Evolutionary conservation across 2,329 filamentous ascomycete species (phyloP), one percentile per base, ranked within the genome.

Genomic region (Cladosporium velox): DNA sequence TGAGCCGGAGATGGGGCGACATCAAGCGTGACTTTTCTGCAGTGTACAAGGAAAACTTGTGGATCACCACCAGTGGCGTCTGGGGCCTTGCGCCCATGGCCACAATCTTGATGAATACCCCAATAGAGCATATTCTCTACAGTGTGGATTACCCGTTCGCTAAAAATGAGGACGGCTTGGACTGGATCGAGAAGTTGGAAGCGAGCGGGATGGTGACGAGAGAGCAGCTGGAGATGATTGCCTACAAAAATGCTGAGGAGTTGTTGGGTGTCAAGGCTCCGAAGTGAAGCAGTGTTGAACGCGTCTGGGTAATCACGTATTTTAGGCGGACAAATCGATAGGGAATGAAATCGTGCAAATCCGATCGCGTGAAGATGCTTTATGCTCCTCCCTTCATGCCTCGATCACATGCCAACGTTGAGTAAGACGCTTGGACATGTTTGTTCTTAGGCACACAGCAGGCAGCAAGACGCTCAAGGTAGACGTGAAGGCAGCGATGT

Each of bases 131-230:
- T 32, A 80, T 88, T 4, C 65, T 88, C 72, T 88, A 84, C 70
- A 86, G 84, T 68, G 82, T 88, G 7, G 86, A 88, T 70, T 87
- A 87, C 70, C 86, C 86, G 0, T 88, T 87, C 65, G 79, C 79
- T 64, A 77, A 73, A 63, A 87, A 82, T 64, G 80, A 83, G 66
- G 80, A 81, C 15, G 86, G 85, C 0, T 72, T 80, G 64, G 76
- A 75, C 34, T 88, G 83, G 73, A 74, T 87, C 21, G 71, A 81
- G 66, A 81, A 84, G 70, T 73, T 88, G 47, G 77, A 81, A 66
- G 68, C 76, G 62, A 86, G 84, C 68, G 83, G 83, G 0, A 69
- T 87, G 72, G 79, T 88, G 44, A 81, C 74, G 2, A 72, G 77
- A 52, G 80, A 85, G 65, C 79, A 85, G 65, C 74, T 86, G 67